Conservation (phyloP, 23 red algal species). For the Gracilariopsis chorda region DNA sequence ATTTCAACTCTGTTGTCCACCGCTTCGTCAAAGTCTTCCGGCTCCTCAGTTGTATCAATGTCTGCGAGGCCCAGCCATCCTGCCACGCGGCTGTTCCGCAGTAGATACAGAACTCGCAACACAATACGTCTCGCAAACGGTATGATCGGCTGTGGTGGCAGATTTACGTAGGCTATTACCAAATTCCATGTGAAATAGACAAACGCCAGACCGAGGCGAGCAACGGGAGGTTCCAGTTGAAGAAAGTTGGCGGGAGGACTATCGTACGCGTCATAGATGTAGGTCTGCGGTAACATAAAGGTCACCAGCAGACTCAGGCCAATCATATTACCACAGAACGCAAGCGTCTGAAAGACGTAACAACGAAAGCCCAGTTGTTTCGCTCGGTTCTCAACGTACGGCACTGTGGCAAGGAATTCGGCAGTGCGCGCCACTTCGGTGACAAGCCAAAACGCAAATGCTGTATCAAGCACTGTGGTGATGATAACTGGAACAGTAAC, state of each 20-base stretch:
- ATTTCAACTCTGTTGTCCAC: not conserved
- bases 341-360: conserved; percentile 73
- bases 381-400: conserved; percentile 69
- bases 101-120: not conserved
- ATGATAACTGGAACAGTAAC: conserved; percentile 34
- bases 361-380: conserved; percentile 88
- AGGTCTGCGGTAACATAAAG: conserved; percentile 3
- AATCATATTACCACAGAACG: conserved; percentile 42
- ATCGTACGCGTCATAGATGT: conserved; percentile 46
- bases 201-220: conserved; percentile 46
- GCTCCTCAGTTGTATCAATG: conserved; percentile 39
- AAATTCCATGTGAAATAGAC: conserved; percentile 74
- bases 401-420: conserved; percentile 47
- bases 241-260: conserved; percentile 33
- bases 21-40: conserved; percentile 34
- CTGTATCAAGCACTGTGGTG: conserved; percentile 46
- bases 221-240: conserved; percentile 69
- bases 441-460: conserved; percentile 45
- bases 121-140: not conserved
- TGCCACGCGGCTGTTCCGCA: conserved; percentile 35
- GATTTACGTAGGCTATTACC: conserved; percentile 64
- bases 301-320: conserved; percentile 28
- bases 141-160: conserved; percentile 59
- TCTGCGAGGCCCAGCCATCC: conserved; percentile 56
- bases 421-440: conserved; percentile 49